phyloP scores from a whole-genome alignment of 257 asterid species.

The Gynochthodes officinalis region DNA sequence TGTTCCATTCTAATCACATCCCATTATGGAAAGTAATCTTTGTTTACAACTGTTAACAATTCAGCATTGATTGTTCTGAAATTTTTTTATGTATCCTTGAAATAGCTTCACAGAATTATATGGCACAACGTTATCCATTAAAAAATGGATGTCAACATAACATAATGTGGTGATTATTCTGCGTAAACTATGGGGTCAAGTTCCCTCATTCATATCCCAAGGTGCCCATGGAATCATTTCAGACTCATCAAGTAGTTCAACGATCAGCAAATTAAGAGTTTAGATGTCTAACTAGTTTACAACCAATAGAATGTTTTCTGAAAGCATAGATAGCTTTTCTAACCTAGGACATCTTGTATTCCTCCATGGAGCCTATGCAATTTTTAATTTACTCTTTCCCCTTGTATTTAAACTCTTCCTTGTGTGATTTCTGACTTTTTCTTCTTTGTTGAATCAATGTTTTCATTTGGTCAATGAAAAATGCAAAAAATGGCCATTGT shows the following conservation, averaged over 20 bases:
- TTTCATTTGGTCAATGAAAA: neutral
- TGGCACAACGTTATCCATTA: too few relatives aligned
- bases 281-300: neutral
- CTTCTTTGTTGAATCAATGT: neutral
- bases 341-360: neutral
- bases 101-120: too few relatives aligned
- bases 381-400: neutral
- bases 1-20: too few relatives aligned
- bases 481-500: neutral
- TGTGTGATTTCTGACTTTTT: neutral
- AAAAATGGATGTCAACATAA: neutral
- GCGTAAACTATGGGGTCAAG: neutral
- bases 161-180: neutral
- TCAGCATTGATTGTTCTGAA: too few relatives aligned
- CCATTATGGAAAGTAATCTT: too few relatives aligned
- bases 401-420: neutral
- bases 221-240: neutral
- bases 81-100: too few relatives aligned
- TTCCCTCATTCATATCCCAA: neutral
- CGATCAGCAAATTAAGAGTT: neutral
- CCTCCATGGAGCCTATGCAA: neutral
- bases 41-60: too few relatives aligned
- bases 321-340: too few relatives aligned
- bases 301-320: neutral
- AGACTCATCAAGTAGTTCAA: too few relatives aligned